Base-by-base conservation (phyloP, 2,329 filamentous ascomycete species). In the Neoascochyta sp. region DNA sequence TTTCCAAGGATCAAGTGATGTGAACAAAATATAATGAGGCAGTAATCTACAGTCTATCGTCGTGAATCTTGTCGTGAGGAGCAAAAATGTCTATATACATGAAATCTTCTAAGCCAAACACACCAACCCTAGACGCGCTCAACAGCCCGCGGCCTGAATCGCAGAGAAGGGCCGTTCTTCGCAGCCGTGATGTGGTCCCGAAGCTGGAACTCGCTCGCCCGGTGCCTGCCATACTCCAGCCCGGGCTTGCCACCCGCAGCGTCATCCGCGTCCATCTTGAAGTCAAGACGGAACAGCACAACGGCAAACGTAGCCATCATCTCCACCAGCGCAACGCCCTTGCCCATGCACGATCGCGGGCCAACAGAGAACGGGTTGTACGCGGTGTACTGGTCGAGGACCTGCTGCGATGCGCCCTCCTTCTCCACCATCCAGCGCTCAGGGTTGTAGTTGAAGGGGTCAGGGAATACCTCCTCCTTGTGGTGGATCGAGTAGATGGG, bases 281-380 rank as follows among this genome's bases (percentile, higher is more conserved):
- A 48, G 33, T 81, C 78, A 37, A 77, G 81, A 41, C 73, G 41
- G 45, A 66, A 81, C 30, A 83, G 50, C 14, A 75, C 64, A 9
- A 78, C 61, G 14, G 77, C 79, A 25, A 83, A 46, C 2, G 76
- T 72, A 6, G 73, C 70, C 39, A 65, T 73, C 73, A 83, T 76
- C 65, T 83, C 80, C 22, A 73, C 66, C 41, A 82, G 79, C 3
- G 78, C 79, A 22, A 83, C 60, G 1, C 71, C 70, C 67, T 83
- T 84, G 1, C 81, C 81, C 26, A 85, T 81, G 51, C 81, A 86
- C 2, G 77, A 77, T 8, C 81, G 65, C 0, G 79, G 75, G 0
- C 82, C 81, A 39, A 83, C 63, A 15, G 73, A 78, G 47, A 86
- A 86, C 2, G 84, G 80, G 39, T 78, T 83, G 59, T 83, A 88